Percentiles rank a stretch among this genome's conserved stretches.
Evolutionary conservation across 192 early-diverging fungal species (phyloP).

Genomic region (Rhizoclosmatium globosum): DNA sequence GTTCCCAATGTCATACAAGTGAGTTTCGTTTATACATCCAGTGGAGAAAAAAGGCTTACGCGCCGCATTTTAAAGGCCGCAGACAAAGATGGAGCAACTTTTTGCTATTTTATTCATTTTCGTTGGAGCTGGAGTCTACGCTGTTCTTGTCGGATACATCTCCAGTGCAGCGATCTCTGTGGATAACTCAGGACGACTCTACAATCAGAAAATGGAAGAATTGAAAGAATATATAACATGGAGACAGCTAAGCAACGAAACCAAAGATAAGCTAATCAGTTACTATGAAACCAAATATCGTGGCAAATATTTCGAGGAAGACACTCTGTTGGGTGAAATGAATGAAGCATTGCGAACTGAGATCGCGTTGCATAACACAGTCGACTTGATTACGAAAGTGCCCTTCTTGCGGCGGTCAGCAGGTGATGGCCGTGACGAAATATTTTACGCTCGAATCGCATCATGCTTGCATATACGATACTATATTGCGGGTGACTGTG

Average conservation of each 20-base stretch:
- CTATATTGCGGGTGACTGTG: constrained; percentile 37
- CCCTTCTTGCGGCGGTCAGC: constrained; percentile 34
- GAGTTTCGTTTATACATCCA: not conserved
- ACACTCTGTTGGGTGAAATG: constrained; percentile 29
- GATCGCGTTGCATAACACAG: constrained; percentile 36
- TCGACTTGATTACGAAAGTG: constrained; percentile 36
- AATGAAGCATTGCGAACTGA: constrained; percentile 43
- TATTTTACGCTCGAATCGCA: constrained; percentile 24
- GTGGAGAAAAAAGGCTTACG: not conserved
- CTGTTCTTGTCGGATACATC: constrained; percentile 9
- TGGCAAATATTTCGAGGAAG: constrained; percentile 41
- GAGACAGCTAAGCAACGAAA: constrained; percentile 23
- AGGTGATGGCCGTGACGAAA: constrained; percentile 35
- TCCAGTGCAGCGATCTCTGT: constrained; percentile 21
- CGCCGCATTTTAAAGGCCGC: constrained; percentile 13
- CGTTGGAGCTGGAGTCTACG: constrained; percentile 6
- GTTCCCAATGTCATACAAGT: constrained; percentile 29
- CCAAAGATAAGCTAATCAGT: constrained; percentile 30
- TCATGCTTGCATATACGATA: constrained; percentile 26
- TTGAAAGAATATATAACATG: constrained; percentile 46
- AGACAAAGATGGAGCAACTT: constrained; percentile 6
- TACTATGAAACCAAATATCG: constrained; percentile 42
- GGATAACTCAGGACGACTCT: not conserved
- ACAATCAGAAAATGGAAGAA: constrained; percentile 55
- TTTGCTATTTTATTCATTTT: constrained; percentile 12